Percentiles rank a stretch among this genome's conserved stretches.
phyloP scores from a whole-genome alignment of 2,329 filamentous ascomycete genomes.

The Penicillium sp. region DNA sequence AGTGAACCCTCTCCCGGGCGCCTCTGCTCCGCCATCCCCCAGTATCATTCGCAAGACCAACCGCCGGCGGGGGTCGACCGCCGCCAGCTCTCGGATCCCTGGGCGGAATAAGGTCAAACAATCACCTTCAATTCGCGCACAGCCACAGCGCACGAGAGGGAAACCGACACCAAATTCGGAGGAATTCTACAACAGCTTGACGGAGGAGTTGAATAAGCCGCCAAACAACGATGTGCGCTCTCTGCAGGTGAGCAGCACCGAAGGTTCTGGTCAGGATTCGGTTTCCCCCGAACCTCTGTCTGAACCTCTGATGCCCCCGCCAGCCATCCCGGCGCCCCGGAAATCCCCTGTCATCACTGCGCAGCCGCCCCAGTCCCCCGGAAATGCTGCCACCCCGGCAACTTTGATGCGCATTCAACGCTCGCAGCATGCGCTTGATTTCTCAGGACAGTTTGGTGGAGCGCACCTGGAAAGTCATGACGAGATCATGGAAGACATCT shows the following conservation, averaged over 20 bases:
- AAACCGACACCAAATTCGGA: constrained; percentile 38
- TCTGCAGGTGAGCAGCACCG: constrained; percentile 44
- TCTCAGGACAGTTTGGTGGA: constrained; percentile 41
- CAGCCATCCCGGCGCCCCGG: constrained; percentile 48
- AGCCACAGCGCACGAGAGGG: constrained; percentile 40
- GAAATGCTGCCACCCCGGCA: constrained; percentile 78
- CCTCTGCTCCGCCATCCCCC: constrained; percentile 31
- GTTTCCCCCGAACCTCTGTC: constrained; percentile 56
- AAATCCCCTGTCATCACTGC: constrained; percentile 46
- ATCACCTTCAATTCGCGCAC: constrained; percentile 49
- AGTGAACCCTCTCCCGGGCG: constrained; percentile 36
- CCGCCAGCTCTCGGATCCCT: constrained; percentile 31
- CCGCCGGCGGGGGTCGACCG: constrained; percentile 41
- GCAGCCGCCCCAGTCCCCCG: constrained; percentile 33
- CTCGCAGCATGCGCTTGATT: constrained; percentile 47
- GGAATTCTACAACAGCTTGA: constrained; percentile 40
- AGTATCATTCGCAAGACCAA: constrained; percentile 42
- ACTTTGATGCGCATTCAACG: constrained; percentile 79
- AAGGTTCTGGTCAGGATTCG: constrained; percentile 52
- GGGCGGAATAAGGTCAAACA: constrained; percentile 46
- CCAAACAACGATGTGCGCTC: constrained; percentile 34
- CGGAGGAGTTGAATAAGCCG: constrained; percentile 38
- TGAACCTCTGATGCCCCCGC: constrained; percentile 55
- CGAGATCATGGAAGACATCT: constrained; percentile 66
- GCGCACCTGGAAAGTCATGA: constrained; percentile 51